Percentiles rank a stretch among this genome's conserved stretches.
These are phyloP conservation scores for Stramenopiles sp. DNA, from an alignment of 352 stramenopile species.

Conservation along the genomic window DNA sequence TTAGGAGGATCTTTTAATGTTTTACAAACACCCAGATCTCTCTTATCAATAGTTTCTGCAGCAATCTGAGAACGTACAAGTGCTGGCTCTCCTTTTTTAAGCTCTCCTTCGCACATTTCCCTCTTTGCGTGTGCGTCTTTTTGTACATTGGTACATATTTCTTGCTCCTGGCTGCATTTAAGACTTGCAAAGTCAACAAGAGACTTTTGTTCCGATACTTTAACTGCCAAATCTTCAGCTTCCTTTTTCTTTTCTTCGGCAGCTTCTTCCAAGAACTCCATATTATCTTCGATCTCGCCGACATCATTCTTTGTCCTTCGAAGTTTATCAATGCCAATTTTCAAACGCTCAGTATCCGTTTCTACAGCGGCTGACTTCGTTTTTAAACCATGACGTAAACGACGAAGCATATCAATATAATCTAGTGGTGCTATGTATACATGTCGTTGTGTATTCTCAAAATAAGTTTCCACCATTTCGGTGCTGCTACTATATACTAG, in stretches of 20 bases:
- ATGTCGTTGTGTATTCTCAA: constrained; percentile 51
- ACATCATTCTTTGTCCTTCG: constrained; percentile 75
- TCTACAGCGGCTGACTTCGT: constrained; percentile 68
- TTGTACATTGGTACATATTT: constrained; percentile 61
- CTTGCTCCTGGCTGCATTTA: constrained; percentile 50
- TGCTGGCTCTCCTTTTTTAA: constrained; percentile 64
- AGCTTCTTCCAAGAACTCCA: constrained; percentile 70
- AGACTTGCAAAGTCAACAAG: constrained; percentile 72
- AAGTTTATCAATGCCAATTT: constrained; percentile 38
- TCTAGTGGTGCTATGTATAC: constrained; percentile 94
- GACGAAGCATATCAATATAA: constrained; percentile 82
- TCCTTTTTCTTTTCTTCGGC: constrained; percentile 73
- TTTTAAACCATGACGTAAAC: constrained; percentile 81
- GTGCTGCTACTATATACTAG: constrained; percentile 73
- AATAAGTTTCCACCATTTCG: constrained; percentile 40
- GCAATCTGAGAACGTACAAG: constrained; percentile 72
- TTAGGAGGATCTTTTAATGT: constrained; percentile 63
- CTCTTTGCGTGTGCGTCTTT: constrained; percentile 61
- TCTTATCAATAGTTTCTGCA: constrained; percentile 75
- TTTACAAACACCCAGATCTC: constrained; percentile 81
- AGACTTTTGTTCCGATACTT: constrained; percentile 66
- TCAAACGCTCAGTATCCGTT: constrained; percentile 35
- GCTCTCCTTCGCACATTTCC: constrained; percentile 55
- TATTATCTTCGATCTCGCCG: constrained; percentile 53
- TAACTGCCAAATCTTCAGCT: constrained; percentile 59